Conservation (phyloP, 2,329 filamentous ascomycete genomes). For the Scedosporium minutisporum region DNA sequence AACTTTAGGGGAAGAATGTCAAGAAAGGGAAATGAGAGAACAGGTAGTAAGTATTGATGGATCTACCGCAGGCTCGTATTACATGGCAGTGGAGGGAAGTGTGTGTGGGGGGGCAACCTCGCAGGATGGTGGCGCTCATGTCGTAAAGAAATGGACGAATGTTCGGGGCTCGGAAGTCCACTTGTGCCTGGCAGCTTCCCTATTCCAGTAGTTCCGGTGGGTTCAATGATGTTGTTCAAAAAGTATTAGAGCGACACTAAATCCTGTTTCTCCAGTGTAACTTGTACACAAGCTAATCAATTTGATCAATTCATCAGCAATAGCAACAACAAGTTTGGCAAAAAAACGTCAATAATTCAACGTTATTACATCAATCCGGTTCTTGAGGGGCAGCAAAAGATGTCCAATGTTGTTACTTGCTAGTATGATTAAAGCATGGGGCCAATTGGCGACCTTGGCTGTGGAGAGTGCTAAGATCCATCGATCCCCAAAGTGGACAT, state of each 20-base stretch:
- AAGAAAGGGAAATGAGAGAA: neutral
- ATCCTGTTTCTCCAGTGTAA: neutral
- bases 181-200: neutral
- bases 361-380: neutral
- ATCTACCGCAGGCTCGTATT: neutral
- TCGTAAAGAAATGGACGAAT: constrained; percentile 1
- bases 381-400: neutral
- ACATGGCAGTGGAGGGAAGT: neutral
- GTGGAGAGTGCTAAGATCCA: too few relatives aligned
- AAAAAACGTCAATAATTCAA: neutral
- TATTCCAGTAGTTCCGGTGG: neutral
- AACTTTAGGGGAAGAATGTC: neutral
- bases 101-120: neutral
- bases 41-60: neutral
- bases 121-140: constrained; percentile 1
- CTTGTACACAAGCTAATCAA: neutral
- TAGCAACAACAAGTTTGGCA: neutral
- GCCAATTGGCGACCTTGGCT: too few relatives aligned
- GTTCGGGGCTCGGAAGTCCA: neutral
- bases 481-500: too few relatives aligned
- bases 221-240: too few relatives aligned
- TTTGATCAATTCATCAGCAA: neutral
- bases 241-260: neutral
- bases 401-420: neutral
- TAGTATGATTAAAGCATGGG: neutral